These are phyloP conservation scores for Hanseniaspora meyeri DNA, from an alignment of 805 yeast species.

Conservation along the genomic window DNA sequence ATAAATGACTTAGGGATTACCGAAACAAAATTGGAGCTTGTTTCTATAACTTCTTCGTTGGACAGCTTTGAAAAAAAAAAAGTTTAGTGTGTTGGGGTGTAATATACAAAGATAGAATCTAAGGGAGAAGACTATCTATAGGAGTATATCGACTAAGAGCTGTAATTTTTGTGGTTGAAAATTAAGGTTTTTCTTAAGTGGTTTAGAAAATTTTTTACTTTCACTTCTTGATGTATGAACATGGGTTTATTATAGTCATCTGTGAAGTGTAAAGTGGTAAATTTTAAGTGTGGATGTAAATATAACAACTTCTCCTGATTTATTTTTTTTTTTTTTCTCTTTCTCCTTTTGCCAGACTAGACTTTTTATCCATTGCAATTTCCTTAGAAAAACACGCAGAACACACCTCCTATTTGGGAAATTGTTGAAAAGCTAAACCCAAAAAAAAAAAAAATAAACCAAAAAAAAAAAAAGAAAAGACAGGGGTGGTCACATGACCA, in stretches of 20 bases:
- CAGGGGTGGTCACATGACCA: too few relatives aligned
- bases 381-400: not conserved
- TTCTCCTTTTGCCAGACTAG: too few relatives aligned
- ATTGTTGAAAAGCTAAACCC: too few relatives aligned
- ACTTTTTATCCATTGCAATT: not conserved
- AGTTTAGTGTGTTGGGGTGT: not conserved
- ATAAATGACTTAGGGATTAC: slow-evolving; percentile 14
- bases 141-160: not conserved
- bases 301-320: too few relatives aligned
- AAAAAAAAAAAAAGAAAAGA: not conserved
- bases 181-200: not conserved
- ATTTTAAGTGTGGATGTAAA: too few relatives aligned
- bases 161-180: too few relatives aligned
- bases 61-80: not conserved
- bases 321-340: too few relatives aligned
- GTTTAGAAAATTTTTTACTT: not conserved
- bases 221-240: not conserved
- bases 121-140: not conserved
- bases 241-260: not conserved
- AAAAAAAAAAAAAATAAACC: not conserved
- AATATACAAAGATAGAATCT: not conserved
- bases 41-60: slow-evolving; percentile 1
- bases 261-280: too few relatives aligned
- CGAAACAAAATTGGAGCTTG: slow-evolving; percentile 12
- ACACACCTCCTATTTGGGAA: not conserved